Conservation (phyloP, 371 early-diverging fungal species). For the Dichotomocladium elegans region DNA sequence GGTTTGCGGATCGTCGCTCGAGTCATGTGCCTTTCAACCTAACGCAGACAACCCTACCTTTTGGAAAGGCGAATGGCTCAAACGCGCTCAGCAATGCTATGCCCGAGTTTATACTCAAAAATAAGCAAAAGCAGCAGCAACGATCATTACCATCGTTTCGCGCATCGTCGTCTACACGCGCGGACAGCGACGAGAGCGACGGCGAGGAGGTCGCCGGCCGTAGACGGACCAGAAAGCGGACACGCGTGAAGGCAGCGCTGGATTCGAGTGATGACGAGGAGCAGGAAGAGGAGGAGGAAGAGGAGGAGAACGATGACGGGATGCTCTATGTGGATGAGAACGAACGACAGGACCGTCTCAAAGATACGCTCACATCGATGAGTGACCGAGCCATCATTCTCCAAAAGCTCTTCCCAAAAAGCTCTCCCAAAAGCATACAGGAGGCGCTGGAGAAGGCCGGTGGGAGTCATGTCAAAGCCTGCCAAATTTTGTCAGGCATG, state of each 20-base stretch:
- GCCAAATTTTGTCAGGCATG: slow-evolving; percentile 3
- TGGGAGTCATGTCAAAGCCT: slow-evolving; percentile 12
- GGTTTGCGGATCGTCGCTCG: slow-evolving; percentile 3
- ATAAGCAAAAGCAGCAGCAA: too few relatives aligned
- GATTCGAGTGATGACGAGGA: slow-evolving; percentile 9
- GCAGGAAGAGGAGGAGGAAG: slow-evolving; percentile 7
- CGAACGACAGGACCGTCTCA: slow-evolving; percentile 3
- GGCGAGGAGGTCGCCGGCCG: not conserved
- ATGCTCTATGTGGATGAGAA: slow-evolving; percentile 18
- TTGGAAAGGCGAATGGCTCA: too few relatives aligned
- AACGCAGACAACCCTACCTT: not conserved
- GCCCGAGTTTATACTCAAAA: too few relatives aligned
- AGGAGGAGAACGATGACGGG: slow-evolving; percentile 12
- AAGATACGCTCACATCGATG: not conserved
- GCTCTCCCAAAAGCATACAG: not conserved
- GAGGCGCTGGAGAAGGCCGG: not conserved
- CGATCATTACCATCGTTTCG: not conserved
- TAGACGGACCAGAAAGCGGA: slow-evolving; percentile 4
- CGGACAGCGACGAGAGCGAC: slow-evolving; percentile 8
- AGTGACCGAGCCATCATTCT: slow-evolving; percentile 5
- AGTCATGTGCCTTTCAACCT: slow-evolving; percentile 4
- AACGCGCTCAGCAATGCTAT: too few relatives aligned
- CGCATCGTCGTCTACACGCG: not conserved
- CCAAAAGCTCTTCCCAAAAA: slow-evolving; percentile 2
- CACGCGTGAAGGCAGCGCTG: not conserved